Percentiles rank a stretch among this genome's conserved stretches.
Conservation (phyloP, 148 eudicot genomes). For the Rhododendron vialii region DNA sequence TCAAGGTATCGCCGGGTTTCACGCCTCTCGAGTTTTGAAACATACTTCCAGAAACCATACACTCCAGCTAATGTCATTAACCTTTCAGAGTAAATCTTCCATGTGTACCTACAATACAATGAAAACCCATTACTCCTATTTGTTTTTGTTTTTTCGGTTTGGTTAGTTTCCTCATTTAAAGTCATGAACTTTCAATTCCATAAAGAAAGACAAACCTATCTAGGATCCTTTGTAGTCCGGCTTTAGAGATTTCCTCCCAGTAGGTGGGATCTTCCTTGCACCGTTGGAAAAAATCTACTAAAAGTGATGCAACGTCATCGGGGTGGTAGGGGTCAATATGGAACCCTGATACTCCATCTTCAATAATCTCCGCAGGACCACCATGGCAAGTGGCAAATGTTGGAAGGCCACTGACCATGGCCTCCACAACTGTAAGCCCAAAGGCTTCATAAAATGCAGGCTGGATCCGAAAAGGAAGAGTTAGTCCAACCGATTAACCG, state of each 20-base stretch:
- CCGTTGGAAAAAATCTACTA: constrained; percentile 54
- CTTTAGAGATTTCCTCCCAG: constrained; percentile 67
- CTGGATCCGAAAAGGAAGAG: constrained; percentile 23
- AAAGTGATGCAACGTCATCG: constrained; percentile 51
- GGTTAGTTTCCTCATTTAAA: background rate
- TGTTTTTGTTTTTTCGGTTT: background rate
- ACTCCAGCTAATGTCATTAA: constrained; percentile 95
- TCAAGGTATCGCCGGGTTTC: constrained; percentile 91
- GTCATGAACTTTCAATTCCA: background rate
- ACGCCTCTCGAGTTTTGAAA: constrained; percentile 89
- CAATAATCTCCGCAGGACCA: constrained; percentile 92
- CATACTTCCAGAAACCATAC: constrained; percentile 98
- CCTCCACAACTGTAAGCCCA: constrained; percentile 97
- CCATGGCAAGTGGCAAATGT: constrained; percentile 98
- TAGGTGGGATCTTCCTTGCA: constrained; percentile 53
- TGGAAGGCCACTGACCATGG: constrained; percentile 96
- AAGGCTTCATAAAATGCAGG: constrained; percentile 98
- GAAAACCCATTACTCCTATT: no score
- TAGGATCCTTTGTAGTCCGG: constrained; percentile 61
- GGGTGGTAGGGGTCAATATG: constrained; percentile 98
- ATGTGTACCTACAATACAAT: constrained; percentile 63
- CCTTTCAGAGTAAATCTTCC: constrained; percentile 96
- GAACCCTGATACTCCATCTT: constrained; percentile 79
- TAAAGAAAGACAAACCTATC: constrained; percentile 57
- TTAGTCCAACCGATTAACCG: background rate